These are phyloP conservation scores for Tylopilus subfusipes DNA, from an alignment of 768 basidiomycete species.

Conservation along the genomic window DNA sequence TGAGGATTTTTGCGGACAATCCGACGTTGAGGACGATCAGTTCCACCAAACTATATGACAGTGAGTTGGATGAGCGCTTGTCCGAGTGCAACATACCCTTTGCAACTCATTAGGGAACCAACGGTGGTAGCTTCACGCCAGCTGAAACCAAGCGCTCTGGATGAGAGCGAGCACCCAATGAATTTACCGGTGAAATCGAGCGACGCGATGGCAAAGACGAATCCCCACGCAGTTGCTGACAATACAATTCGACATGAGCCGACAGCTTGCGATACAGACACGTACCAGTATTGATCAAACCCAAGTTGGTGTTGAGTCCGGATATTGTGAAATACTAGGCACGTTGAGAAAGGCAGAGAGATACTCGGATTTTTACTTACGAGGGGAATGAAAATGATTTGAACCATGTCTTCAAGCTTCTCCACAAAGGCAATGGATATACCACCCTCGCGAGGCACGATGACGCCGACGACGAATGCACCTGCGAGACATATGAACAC, in stretches of 20 bases:
- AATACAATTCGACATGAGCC: background rate
- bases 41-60: slow-evolving; percentile 66
- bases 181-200: slow-evolving; percentile 91
- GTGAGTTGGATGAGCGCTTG: slow-evolving; percentile 1
- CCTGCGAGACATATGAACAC: slow-evolving; percentile 35
- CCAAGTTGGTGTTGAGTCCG: slow-evolving; percentile 88
- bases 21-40: slow-evolving; percentile 97
- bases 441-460: slow-evolving; percentile 85
- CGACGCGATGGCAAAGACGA: slow-evolving; percentile 69
- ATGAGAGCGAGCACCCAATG: slow-evolving; percentile 71
- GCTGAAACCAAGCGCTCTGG: slow-evolving; percentile 65
- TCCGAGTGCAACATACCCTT: slow-evolving; percentile 59
- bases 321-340: slow-evolving; percentile 87
- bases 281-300: slow-evolving; percentile 72
- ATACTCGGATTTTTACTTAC: slow-evolving; percentile 40
- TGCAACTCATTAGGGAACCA: slow-evolving; percentile 93
- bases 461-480: slow-evolving; percentile 77
- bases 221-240: slow-evolving; percentile 81
- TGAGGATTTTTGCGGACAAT: slow-evolving; percentile 71
- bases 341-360: background rate
- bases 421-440: slow-evolving; percentile 83
- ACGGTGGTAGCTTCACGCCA: slow-evolving; percentile 82
- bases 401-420: slow-evolving; percentile 92
- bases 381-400: slow-evolving; percentile 85
- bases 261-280: background rate